A percentile compares a stretch with the other conserved stretches of the same genome.
phyloP scores from a whole-genome alignment of 1,284 basidiomycete species.

The Microbotryum intermedium region DNA sequence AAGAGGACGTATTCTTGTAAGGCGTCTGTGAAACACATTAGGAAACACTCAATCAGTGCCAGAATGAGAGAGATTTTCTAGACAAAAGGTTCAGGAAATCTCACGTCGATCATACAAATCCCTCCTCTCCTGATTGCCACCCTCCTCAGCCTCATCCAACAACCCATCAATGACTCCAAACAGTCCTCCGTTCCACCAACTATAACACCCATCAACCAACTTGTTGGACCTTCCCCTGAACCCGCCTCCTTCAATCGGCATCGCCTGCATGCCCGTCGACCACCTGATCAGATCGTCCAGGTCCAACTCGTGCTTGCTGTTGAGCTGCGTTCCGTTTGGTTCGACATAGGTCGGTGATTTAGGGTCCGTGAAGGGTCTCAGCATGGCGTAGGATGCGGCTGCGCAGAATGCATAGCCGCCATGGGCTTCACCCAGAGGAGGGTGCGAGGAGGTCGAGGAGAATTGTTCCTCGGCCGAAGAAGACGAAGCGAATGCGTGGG shows the following conservation, averaged over 20 bases:
- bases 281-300: conserved; percentile 61
- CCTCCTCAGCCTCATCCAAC: conserved; percentile 33
- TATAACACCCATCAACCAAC: conserved; percentile 96
- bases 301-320: conserved; percentile 46
- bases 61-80: conserved; percentile 12
- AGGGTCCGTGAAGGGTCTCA: conserved; percentile 46
- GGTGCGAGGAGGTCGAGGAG: conserved; percentile 30
- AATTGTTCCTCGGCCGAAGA: conserved; percentile 23
- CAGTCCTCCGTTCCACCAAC: conserved; percentile 96
- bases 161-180: conserved; percentile 66
- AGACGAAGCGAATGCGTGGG: conserved; percentile 51
- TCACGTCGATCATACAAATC: conserved; percentile 41
- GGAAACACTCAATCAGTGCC: not conserved
- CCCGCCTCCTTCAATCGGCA: conserved; percentile 74
- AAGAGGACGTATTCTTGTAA: conserved; percentile 81
- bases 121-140: conserved; percentile 21
- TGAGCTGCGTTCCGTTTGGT: conserved; percentile 1
- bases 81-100: conserved; percentile 22
- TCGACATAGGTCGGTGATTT: conserved; percentile 5
- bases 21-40: conserved; percentile 45
- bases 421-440: conserved; percentile 77
- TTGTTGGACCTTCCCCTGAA: conserved; percentile 94
- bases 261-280: conserved; percentile 79
- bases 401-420: conserved; percentile 96
- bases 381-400: conserved; percentile 70